A percentile compares a stretch with the other conserved stretches of the same genome.
phyloP scores from a whole-genome alignment of 2,329 filamentous ascomycete genomes.

The Fulvia fulva region DNA sequence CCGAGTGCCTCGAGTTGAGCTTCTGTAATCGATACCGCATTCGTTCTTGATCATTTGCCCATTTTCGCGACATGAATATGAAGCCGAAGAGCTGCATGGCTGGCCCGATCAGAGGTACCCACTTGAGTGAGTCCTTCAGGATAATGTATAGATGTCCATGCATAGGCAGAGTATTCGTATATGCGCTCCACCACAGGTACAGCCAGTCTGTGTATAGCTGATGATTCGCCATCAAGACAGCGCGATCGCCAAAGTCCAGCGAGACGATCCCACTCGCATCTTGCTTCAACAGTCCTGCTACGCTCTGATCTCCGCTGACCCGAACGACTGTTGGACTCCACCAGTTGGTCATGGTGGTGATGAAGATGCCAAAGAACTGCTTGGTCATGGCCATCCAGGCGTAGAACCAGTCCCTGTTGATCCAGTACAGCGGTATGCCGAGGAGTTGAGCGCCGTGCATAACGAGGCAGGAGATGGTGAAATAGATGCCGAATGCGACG shows the following conservation, averaged over 20 bases:
- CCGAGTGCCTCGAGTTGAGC: conserved; percentile 52
- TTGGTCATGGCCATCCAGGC: conserved; percentile 85
- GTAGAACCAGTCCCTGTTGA: conserved; percentile 73
- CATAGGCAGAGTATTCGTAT: conserved; percentile 62
- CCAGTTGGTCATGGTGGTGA: conserved; percentile 76
- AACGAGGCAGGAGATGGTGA: conserved; percentile 41
- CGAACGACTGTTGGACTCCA: conserved; percentile 78
- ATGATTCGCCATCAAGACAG: conserved; percentile 82
- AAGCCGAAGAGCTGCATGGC: conserved; percentile 86
- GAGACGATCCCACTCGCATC: conserved; percentile 66
- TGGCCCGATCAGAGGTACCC: conserved; percentile 73
- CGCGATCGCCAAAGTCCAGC: conserved; percentile 73
- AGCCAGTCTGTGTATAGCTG: conserved; percentile 76
- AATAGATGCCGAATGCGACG: conserved; percentile 44
- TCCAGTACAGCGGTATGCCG: conserved; percentile 67
- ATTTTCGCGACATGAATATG: conserved; percentile 90
- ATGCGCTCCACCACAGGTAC: conserved; percentile 90
- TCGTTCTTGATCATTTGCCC: conserved; percentile 71
- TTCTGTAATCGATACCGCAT: conserved; percentile 71
- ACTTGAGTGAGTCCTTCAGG: conserved; percentile 80
- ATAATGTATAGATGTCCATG: conserved; percentile 88
- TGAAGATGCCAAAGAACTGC: conserved; percentile 71
- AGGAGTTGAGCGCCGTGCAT: conserved; percentile 65
- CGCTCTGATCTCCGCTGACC: conserved; percentile 76
- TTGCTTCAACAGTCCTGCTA: conserved; percentile 68